Conservation (phyloP, 768 basidiomycete species). For the Cyathus striatus region DNA sequence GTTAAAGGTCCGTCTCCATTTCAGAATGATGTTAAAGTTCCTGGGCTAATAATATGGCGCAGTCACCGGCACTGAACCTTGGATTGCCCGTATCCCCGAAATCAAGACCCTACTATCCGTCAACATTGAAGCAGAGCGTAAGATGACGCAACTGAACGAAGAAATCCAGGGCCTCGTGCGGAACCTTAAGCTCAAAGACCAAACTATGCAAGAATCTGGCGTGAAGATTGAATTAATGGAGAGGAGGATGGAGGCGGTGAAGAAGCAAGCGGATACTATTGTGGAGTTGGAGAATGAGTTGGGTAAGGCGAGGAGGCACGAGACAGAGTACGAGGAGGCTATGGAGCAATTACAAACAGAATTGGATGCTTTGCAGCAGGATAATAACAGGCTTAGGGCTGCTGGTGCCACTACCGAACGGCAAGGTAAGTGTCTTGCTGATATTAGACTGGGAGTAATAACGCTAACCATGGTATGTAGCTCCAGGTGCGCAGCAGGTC, state of each 20-base stretch:
- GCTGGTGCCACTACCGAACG: constrained; percentile 62
- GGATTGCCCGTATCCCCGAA: constrained; percentile 77
- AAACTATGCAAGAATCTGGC: constrained; percentile 78
- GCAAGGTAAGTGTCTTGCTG: constrained; percentile 45
- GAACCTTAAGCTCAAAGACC: constrained; percentile 83
- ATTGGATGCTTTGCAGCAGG: constrained; percentile 80
- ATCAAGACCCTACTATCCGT: constrained; percentile 79
- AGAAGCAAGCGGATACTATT: constrained; percentile 86
- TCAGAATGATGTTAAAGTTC: neutral
- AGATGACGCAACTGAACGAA: constrained; percentile 79
- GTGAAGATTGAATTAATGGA: constrained; percentile 97
- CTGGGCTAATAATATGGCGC: constrained; percentile 1
- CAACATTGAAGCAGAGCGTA: constrained; percentile 90
- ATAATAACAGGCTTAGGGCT: constrained; percentile 79
- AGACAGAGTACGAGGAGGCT: constrained; percentile 86
- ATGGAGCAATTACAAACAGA: constrained; percentile 92
- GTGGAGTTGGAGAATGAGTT: constrained; percentile 78
- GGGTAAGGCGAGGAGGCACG: constrained; percentile 78
- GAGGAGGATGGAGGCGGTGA: constrained; percentile 83
- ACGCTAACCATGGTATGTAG: constrained; percentile 12
- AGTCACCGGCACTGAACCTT: constrained; percentile 80
- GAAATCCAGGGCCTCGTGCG: constrained; percentile 87
- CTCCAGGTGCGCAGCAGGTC: constrained; percentile 41
- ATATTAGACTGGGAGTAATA: neutral
- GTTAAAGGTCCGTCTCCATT: constrained; percentile 57